These are phyloP conservation scores for Penicillium sp. DNA, from an alignment of 2,329 filamentous ascomycete species.

Conservation along the genomic window DNA sequence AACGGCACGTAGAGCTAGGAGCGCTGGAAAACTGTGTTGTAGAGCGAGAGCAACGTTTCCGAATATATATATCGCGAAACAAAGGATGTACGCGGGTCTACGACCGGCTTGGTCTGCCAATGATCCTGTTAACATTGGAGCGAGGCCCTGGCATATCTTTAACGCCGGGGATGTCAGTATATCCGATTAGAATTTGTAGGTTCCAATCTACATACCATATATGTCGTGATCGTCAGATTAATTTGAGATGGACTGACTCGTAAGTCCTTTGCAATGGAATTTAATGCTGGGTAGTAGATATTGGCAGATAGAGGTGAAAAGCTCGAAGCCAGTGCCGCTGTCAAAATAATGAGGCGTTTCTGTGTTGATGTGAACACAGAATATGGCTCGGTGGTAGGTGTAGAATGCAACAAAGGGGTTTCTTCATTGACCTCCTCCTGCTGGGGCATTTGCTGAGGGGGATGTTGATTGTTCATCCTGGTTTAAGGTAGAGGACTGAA, in stretches of 20 bases:
- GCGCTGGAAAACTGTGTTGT: slow-evolving; percentile 37
- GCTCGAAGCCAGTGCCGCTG: slow-evolving; percentile 40
- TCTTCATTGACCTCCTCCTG: slow-evolving; percentile 7
- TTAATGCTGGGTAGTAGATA: slow-evolving; percentile 38
- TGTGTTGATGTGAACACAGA: slow-evolving; percentile 33
- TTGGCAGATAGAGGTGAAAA: slow-evolving; percentile 45
- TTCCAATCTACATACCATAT: slow-evolving; percentile 25
- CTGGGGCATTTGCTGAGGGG: not conserved
- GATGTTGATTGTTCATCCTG: not conserved
- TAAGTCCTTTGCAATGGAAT: slow-evolving; percentile 30
- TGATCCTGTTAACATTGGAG: slow-evolving; percentile 48
- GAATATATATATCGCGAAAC: slow-evolving; percentile 43
- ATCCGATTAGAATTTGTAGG: not conserved
- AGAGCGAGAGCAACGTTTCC: slow-evolving; percentile 43
- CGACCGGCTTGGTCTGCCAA: slow-evolving; percentile 49
- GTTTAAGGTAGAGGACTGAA: not conserved
- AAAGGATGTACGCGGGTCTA: slow-evolving; percentile 48
- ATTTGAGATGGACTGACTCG: slow-evolving; percentile 15
- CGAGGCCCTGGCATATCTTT: slow-evolving; percentile 51
- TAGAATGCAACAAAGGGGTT: slow-evolving; percentile 15
- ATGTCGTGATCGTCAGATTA: slow-evolving; percentile 35
- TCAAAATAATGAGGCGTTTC: slow-evolving; percentile 38
- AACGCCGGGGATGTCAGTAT: not conserved
- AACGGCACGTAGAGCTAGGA: slow-evolving; percentile 41
- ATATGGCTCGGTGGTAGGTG: slow-evolving; percentile 14